Conservation (phyloP, 225 moss, liverwort and hornwort genomes). For the Polytrichum commune region DNA sequence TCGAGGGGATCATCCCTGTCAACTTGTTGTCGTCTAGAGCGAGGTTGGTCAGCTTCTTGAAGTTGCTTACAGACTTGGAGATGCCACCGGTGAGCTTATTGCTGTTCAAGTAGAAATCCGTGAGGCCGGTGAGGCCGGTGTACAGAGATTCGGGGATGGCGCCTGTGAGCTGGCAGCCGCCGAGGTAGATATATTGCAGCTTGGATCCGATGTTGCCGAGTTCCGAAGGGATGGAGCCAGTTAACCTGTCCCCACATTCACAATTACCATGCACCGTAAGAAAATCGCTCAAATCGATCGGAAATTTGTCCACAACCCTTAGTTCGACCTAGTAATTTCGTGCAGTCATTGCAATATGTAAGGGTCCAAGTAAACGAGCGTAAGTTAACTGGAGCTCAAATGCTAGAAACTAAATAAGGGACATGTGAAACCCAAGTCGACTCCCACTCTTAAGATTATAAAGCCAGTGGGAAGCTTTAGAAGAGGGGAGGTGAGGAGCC, state of each 20-base stretch:
- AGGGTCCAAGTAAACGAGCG: too few relatives aligned
- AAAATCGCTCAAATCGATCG: too few relatives aligned
- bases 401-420: too few relatives aligned
- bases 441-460: too few relatives aligned
- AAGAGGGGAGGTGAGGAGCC: too few relatives aligned
- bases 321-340: too few relatives aligned
- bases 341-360: too few relatives aligned
- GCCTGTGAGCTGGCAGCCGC: conserved; percentile 18
- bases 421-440: too few relatives aligned
- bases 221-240: conserved; percentile 20
- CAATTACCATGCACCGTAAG: not conserved
- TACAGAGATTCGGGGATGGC: conserved; percentile 1
- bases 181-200: conserved; percentile 25
- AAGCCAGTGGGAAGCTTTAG: too few relatives aligned
- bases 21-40: conserved; percentile 27
- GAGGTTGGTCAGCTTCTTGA: conserved; percentile 20
- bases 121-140: conserved; percentile 24
- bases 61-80: not conserved
- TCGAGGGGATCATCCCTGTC: not conserved
- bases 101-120: conserved; percentile 9
- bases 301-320: too few relatives aligned
- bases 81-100: conserved; percentile 18
- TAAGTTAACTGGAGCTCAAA: too few relatives aligned
- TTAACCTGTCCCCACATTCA: conserved; percentile 7
- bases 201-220: conserved; percentile 27